Conservation (phyloP, 129 eudicot genomes). For the Tagetes erecta region DNA sequence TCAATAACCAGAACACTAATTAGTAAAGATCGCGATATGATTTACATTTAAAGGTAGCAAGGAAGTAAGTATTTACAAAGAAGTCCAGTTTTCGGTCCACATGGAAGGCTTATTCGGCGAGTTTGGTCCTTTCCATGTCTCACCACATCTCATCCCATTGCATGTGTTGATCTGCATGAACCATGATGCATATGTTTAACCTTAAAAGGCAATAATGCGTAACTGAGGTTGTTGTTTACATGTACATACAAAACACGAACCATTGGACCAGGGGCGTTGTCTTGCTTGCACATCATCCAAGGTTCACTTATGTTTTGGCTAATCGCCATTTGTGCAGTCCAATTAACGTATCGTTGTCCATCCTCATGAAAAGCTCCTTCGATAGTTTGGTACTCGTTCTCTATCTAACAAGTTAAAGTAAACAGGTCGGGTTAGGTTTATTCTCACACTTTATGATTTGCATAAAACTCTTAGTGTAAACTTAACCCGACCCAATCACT, state of each 20-base stretch:
- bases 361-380: conserved; percentile 49
- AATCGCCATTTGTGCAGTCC: conserved; percentile 88
- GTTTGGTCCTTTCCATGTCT: conserved; percentile 87
- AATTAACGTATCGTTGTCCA: conserved; percentile 62
- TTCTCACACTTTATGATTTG: too few relatives aligned
- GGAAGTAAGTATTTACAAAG: conserved; percentile 46
- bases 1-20: conserved; percentile 17
- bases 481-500: too few relatives aligned
- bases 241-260: conserved; percentile 34
- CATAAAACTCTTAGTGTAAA: too few relatives aligned
- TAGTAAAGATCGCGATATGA: neutral
- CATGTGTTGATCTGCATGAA: conserved; percentile 80
- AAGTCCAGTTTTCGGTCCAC: conserved; percentile 97
- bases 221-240: neutral
- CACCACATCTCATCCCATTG: conserved; percentile 80
- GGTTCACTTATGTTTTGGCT: conserved; percentile 80
- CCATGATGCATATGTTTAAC: conserved; percentile 8
- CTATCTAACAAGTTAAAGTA: conserved; percentile 48
- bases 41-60: neutral
- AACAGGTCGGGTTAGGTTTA: too few relatives aligned
- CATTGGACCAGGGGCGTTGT: conserved; percentile 93
- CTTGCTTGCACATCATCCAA: conserved; percentile 98
- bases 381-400: conserved; percentile 77
- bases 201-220: neutral
- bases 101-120: conserved; percentile 77